Base-by-base conservation (phyloP, 768 basidiomycete genomes). In the Lentinus brumalis region DNA sequence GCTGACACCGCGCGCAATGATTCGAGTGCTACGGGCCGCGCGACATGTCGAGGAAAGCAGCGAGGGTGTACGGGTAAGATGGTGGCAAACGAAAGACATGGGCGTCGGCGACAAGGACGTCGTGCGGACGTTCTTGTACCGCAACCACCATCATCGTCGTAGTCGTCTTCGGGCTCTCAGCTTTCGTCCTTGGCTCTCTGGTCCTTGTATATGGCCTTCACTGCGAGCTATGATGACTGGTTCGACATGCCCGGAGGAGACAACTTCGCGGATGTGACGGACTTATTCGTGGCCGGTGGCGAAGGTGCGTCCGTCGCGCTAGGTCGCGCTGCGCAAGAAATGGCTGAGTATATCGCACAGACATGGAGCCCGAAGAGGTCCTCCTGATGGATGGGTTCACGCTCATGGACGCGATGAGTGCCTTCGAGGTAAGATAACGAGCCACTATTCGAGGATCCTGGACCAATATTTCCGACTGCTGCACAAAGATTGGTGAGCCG, bases 331-430 rank as follows among this genome's bases (percentile, higher is more conserved):
- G 4, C n/a, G 32, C 21, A n/a, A 18, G 26, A 32, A 16, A 26
- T 21, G 3, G 9, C 11, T 12, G 44, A 35, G 6, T 26, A 15
- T 7, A 29, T 45, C 29, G 8, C 29, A 5, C 52, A 84, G 92
- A 85, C 44, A 85, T 96, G 83, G 77, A 81, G 32, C 76, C 81
- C 0, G 86, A 85, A 12, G 79, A 79, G 40, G 75, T 94, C 59
- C 61, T 94, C 6, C 80, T 92, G 38, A 86, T 85, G 67, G 82
- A 86, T 0, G 84, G 82, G 32, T 89, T 93, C 66, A 83, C 85
- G 16, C 78, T 96, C 50, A 83, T 88, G 62, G 95, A 98, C 62
- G 88, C 93, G n/a, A 96, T 98, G 94, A 91, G 90, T 66, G 91
- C 93, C 14, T 86, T 97, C 56, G 91, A 95, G 83, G 92, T 91